Percentiles rank a stretch among this genome's conserved stretches.
These are phyloP conservation scores for Debaryomyces castellii DNA, from an alignment of 805 yeast genomes.

Conservation along the genomic window DNA sequence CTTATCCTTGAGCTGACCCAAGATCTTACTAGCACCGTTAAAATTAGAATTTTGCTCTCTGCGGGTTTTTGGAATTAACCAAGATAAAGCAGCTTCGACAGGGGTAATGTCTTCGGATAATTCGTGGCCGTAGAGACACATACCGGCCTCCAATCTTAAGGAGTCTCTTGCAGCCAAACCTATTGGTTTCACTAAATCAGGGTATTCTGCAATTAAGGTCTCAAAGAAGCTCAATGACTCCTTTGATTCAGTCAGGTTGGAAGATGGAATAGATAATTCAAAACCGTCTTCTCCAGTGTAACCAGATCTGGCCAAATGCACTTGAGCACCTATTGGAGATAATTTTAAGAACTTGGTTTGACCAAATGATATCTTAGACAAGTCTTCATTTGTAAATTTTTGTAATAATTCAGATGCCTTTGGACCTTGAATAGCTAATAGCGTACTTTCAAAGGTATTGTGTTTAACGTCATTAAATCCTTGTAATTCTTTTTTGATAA, in stretches of 20 bases:
- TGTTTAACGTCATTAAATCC: constrained; percentile 38
- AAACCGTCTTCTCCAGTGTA: constrained; percentile 99
- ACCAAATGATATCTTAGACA: constrained; percentile 73
- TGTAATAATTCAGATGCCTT: constrained; percentile 67
- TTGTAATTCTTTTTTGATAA: constrained; percentile 53
- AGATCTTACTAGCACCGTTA: constrained; percentile 74
- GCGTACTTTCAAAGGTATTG: constrained; percentile 61
- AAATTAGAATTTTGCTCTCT: constrained; percentile 53
- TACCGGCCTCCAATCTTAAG: constrained; percentile 92
- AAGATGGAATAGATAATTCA: constrained; percentile 74
- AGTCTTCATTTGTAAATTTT: constrained; percentile 57
- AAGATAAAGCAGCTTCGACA: constrained; percentile 81
- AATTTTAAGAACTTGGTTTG: constrained; percentile 51
- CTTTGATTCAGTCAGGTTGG: constrained; percentile 35
- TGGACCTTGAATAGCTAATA: constrained; percentile 94
- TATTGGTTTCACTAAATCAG: constrained; percentile 71
- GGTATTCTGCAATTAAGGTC: constrained; percentile 50
- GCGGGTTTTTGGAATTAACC: constrained; percentile 86
- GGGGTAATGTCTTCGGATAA: constrained; percentile 79
- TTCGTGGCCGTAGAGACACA: constrained; percentile 97
- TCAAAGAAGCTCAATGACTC: constrained; percentile 61
- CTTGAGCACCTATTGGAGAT: constrained; percentile 40
- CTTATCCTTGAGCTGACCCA: constrained; percentile 71
- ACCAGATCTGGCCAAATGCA: constrained; percentile 92
- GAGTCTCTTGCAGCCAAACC: constrained; percentile 99